Evolutionary conservation across 1,284 basidiomycete genomes (phyloP).

Genomic region (Leccinum ponderosum): DNA sequence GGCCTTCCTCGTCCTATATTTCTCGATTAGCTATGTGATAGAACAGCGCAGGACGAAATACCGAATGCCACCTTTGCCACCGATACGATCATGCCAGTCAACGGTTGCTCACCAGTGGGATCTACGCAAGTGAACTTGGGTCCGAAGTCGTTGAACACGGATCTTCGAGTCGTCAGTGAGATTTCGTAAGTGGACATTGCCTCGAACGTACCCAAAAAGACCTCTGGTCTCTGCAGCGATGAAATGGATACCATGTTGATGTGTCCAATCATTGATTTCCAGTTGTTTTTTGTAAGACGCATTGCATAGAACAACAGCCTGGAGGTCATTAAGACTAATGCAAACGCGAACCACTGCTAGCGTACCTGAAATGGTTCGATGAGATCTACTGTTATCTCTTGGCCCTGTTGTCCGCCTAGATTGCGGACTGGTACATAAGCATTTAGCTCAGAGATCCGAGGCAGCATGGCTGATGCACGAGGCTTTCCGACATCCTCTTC

Average conservation of each 20-base stretch:
- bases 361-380: constrained; percentile 87
- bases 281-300: constrained; percentile 81
- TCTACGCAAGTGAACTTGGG: constrained; percentile 94
- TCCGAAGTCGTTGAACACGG: constrained; percentile 97
- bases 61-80: constrained; percentile 66
- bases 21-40: constrained; percentile 6
- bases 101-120: constrained; percentile 91
- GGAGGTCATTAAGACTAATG: not conserved
- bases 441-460: constrained; percentile 95
- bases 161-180: constrained; percentile 48
- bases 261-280: constrained; percentile 95
- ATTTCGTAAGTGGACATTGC: not conserved
- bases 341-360: not conserved
- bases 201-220: constrained; percentile 79
- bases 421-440: constrained; percentile 93
- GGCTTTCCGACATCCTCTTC: constrained; percentile 86
- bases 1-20: constrained; percentile 74
- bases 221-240: constrained; percentile 92
- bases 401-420: constrained; percentile 67
- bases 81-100: constrained; percentile 94
- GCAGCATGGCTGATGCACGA: constrained; percentile 83
- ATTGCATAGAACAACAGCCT: constrained; percentile 91
- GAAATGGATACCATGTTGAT: constrained; percentile 87
- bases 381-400: constrained; percentile 76
- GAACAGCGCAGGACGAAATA: constrained; percentile 4